Evolutionary conservation across 164 flowering plant genomes (phyloP).

Genomic region (Warburgia ugandensis): DNA sequence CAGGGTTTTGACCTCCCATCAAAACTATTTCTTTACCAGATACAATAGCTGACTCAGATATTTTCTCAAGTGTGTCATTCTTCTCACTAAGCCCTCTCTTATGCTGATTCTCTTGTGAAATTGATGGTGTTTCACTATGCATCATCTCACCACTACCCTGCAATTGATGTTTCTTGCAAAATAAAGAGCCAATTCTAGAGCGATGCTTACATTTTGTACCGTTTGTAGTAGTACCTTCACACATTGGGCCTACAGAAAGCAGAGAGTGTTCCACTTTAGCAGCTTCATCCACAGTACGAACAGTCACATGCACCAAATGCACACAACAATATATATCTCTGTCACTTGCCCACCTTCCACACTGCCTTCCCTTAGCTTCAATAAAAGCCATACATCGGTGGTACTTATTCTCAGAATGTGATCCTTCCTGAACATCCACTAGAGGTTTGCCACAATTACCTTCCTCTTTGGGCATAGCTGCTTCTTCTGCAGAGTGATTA

Average conservation of each 20-base stretch:
- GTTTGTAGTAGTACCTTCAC: slow-evolving; percentile 83
- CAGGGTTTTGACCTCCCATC: slow-evolving; percentile 24
- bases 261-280: slow-evolving; percentile 37
- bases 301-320: slow-evolving; percentile 73
- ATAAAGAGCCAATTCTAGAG: slow-evolving; percentile 55
- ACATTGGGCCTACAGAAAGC: slow-evolving; percentile 42
- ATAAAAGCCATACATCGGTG: slow-evolving; percentile 80
- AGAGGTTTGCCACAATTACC: slow-evolving; percentile 23
- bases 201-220: slow-evolving; percentile 92
- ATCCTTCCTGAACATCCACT: slow-evolving; percentile 10
- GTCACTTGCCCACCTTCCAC: slow-evolving; percentile 93
- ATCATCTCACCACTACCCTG: slow-evolving; percentile 12
- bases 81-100: slow-evolving; percentile 44
- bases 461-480: slow-evolving; percentile 28
- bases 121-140: slow-evolving; percentile 17
- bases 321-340: slow-evolving; percentile 93
- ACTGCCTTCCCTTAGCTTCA: slow-evolving; percentile 91
- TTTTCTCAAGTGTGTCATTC: slow-evolving; percentile 22
- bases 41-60: slow-evolving; percentile 20
- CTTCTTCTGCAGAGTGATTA: slow-evolving; percentile 23
- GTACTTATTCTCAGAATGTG: slow-evolving; percentile 32
- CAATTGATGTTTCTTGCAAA: slow-evolving; percentile 83
- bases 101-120: slow-evolving; percentile 28
- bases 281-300: slow-evolving; percentile 40
- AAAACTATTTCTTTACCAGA: slow-evolving; percentile 36